Evolutionary conservation across 1,139 yeast genomes (phyloP).

Genomic region (Hemisphaericaspora lyxosophila): DNA sequence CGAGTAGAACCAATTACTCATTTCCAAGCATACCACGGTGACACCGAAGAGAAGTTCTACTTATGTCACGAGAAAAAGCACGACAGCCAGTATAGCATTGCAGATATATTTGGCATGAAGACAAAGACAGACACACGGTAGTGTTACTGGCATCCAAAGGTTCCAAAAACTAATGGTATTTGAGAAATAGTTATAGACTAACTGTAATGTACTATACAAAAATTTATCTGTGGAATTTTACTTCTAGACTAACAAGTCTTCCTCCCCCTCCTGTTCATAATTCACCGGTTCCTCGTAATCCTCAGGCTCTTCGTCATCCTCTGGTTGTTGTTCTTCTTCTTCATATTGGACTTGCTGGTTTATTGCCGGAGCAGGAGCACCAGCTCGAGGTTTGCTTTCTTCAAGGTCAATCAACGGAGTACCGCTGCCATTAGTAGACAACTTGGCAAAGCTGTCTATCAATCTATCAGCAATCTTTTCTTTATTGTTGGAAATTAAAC

Average conservation of each 20-base stretch:
- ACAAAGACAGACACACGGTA: no score
- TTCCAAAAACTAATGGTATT: no score
- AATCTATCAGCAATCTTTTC: constrained; percentile 61
- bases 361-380: neutral
- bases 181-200: no score
- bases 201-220: no score
- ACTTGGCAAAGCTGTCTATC: constrained; percentile 34
- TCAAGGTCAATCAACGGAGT: constrained; percentile 5
- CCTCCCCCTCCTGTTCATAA: neutral
- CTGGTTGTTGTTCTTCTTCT: neutral
- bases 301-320: neutral
- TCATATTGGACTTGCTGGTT: neutral
- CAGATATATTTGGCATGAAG: neutral
- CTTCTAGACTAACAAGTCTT: no score
- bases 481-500: constrained; percentile 53
- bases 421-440: constrained; percentile 18
- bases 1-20: constrained; percentile 36
- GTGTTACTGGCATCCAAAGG: no score
- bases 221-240: no score
- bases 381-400: neutral
- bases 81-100: neutral
- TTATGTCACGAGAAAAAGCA: constrained; percentile 42
- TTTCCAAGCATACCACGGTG: constrained; percentile 21
- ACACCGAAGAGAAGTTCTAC: constrained; percentile 68
- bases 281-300: neutral